A percentile compares a stretch with the other conserved stretches of the same genome.
These are phyloP conservation scores for Mycosarcoma maydis DNA, from an alignment of 1,284 basidiomycete species.

Conservation along the genomic window DNA sequence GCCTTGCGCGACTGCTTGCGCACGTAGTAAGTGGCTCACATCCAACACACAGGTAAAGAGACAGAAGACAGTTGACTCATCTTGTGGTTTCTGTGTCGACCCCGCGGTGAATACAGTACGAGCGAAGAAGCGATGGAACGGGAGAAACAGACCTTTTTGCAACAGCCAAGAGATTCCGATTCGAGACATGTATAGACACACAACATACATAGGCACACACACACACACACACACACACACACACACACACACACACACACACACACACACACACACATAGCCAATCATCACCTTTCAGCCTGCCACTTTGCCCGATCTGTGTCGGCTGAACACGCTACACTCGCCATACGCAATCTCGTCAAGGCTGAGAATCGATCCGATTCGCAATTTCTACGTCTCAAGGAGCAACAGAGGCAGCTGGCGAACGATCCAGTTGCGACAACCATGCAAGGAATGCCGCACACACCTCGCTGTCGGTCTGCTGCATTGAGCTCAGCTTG, in stretches of 20 bases:
- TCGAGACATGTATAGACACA: conserved; percentile 8
- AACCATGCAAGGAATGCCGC: conserved; percentile 27
- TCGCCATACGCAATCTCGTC: too few relatives aligned
- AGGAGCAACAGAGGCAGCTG: conserved; percentile 6
- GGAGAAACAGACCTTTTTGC: conserved; percentile 27
- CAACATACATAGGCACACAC: background rate
- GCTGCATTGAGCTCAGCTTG: conserved; percentile 77
- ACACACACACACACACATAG: too few relatives aligned
- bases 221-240: too few relatives aligned
- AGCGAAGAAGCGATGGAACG: conserved; percentile 34
- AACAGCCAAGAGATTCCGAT: conserved; percentile 6
- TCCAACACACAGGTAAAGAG: background rate
- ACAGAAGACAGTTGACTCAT: too few relatives aligned
- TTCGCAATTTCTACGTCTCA: background rate
- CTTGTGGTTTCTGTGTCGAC: too few relatives aligned
- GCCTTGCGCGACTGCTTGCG: conserved; percentile 25
- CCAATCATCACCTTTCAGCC: too few relatives aligned
- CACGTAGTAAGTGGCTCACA: conserved; percentile 29
- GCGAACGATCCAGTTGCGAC: background rate
- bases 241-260: too few relatives aligned
- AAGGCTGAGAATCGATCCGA: background rate
- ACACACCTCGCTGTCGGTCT: conserved; percentile 72
- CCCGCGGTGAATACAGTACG: conserved; percentile 21
- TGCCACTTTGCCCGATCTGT: too few relatives aligned
- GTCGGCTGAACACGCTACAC: too few relatives aligned